A percentile compares a stretch with the other conserved stretches of the same genome.
Evolutionary conservation across 176 grass and related monocot genomes (phyloP).

Genomic region (Hordeum vulgare): MorexV3_pseudomolecules_assembly NC_058523.1:88241327-88241826

Average conservation of each 20-base stretch:
- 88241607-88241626: not conserved
- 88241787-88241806: slow-evolving; percentile 11
- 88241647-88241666: not conserved
- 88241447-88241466: not conserved
- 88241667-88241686: slow-evolving; percentile 17
- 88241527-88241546: not conserved
- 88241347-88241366: slow-evolving; percentile 6
- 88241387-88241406: not conserved
- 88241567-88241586: not conserved
- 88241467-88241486: not conserved
- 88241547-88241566: slow-evolving; percentile 11
- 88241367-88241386: not conserved
- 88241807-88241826: slow-evolving; percentile 29
- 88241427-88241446: slow-evolving; percentile 6
- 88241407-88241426: not conserved
- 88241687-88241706: slow-evolving; percentile 72
- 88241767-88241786: slow-evolving; percentile 95
- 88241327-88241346: not conserved
- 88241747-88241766: slow-evolving; percentile 97
- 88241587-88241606: not conserved
- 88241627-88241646: slow-evolving; percentile 5
- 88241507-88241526: not conserved
- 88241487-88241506: not conserved
- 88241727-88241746: slow-evolving; percentile 95
- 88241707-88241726: slow-evolving; percentile 97